Evolutionary conservation across 129 eudicot species (phyloP).

Genomic region (Chrysanthemum lavandulifolium): DNA sequence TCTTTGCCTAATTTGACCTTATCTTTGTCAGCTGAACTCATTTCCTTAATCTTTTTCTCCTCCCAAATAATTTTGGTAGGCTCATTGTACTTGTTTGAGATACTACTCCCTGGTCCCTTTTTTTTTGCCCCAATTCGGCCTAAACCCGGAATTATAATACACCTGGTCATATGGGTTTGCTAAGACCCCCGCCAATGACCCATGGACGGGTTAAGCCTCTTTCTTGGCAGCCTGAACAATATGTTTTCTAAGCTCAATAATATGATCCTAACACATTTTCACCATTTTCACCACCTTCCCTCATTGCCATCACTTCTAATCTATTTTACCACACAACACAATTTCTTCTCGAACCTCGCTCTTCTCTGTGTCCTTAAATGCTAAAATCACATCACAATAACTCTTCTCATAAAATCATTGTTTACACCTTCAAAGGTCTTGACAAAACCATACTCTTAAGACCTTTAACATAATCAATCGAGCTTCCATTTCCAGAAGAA

Average conservation of each 20-base stretch:
- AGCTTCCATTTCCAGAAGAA: constrained; percentile 30
- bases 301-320: too few species aligned
- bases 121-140: constrained; percentile 76
- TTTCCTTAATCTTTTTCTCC: not conserved
- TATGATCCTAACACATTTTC: too few species aligned
- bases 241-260: too few species aligned
- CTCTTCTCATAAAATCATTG: not conserved
- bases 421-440: not conserved
- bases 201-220: too few species aligned
- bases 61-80: too few species aligned
- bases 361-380: constrained; percentile 12
- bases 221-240: too few species aligned
- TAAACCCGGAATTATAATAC: constrained; percentile 67
- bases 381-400: not conserved
- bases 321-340: too few species aligned
- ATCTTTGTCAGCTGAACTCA: too few species aligned
- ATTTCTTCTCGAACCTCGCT: constrained; percentile 19
- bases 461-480: constrained; percentile 17
- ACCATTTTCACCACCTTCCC: too few species aligned
- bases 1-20: not conserved
- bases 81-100: not conserved
- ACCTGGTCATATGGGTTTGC: constrained; percentile 37
- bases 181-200: not conserved
- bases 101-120: constrained; percentile 21
- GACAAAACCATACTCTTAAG: constrained; percentile 14